These are phyloP conservation scores for Kazachstania psychrophila DNA, from an alignment of 805 yeast genomes.

Conservation along the genomic window DNA sequence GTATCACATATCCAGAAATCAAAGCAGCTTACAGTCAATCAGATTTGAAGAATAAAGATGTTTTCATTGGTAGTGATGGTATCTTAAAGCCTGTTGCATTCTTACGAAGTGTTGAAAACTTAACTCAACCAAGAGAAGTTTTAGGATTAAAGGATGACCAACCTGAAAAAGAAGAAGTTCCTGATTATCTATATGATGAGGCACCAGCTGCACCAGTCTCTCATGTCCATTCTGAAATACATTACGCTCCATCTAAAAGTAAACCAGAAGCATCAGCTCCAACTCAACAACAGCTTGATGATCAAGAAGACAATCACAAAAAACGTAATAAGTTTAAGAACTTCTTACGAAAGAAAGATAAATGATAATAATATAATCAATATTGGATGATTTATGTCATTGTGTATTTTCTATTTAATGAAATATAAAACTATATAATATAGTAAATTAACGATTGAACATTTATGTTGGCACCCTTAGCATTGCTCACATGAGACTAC, in stretches of 20 bases:
- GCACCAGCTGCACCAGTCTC: slow-evolving; percentile 20
- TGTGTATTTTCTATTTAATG: too few species aligned
- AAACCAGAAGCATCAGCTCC: too few species aligned
- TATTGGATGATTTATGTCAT: too few species aligned
- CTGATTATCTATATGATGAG: slow-evolving; percentile 34
- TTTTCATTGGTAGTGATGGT: slow-evolving; percentile 75
- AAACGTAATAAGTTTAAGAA: slow-evolving; percentile 40
- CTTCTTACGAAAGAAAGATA: slow-evolving; percentile 31
- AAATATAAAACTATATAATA: too few species aligned
- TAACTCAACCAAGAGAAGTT: slow-evolving; percentile 32
- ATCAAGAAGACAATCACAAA: slow-evolving; percentile 30
- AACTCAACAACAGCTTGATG: neutral
- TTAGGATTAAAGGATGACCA: slow-evolving; percentile 36
- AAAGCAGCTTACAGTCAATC: slow-evolving; percentile 68
- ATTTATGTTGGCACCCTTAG: too few species aligned
- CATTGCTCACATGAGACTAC: too few species aligned
- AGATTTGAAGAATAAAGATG: slow-evolving; percentile 52
- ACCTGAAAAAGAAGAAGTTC: slow-evolving; percentile 32
- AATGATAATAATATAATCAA: too few species aligned
- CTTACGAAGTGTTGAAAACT: slow-evolving; percentile 32
- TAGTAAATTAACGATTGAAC: too few species aligned
- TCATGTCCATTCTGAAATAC: slow-evolving; percentile 17
- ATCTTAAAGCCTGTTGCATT: slow-evolving; percentile 45
- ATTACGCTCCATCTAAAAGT: too few species aligned
- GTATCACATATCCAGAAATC: slow-evolving; percentile 74